Conservation (phyloP, 108 stramenopile species). For the Bacterosira constricta region DNA sequence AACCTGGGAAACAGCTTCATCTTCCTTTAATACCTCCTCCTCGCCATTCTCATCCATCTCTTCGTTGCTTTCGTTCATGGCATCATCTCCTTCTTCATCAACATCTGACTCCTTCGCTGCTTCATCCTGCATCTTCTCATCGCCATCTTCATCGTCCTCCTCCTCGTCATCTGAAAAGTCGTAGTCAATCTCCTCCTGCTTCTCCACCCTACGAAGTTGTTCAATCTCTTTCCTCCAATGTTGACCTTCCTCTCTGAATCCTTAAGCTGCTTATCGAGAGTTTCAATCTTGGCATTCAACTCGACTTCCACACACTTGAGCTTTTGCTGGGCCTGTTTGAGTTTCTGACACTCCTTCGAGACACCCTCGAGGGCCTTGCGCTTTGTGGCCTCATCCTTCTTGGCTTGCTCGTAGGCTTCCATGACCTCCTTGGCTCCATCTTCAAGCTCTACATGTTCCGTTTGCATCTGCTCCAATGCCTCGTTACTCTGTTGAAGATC, state of each 20-base stretch:
- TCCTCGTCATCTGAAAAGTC: constrained; percentile 66
- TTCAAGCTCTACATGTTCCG: constrained; percentile 71
- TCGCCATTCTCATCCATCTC: constrained; percentile 28
- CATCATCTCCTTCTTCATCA: constrained; percentile 35
- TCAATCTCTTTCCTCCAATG: constrained; percentile 76
- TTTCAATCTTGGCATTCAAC: constrained; percentile 72
- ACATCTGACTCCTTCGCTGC: constrained; percentile 37
- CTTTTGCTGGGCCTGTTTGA: constrained; percentile 70
- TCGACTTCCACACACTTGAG: constrained; percentile 82
- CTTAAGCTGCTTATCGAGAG: constrained; percentile 69
- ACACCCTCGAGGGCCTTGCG: constrained; percentile 63
- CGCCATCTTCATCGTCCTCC: constrained; percentile 55
- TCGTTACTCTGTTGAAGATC: constrained; percentile 56
- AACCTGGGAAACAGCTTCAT: not conserved
- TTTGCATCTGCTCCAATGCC: constrained; percentile 58
- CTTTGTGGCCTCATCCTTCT: constrained; percentile 73
- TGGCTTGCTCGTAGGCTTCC: constrained; percentile 77
- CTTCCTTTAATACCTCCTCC: constrained; percentile 14
- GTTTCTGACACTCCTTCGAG: constrained; percentile 65
- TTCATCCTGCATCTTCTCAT: constrained; percentile 36
- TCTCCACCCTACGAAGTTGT: constrained; percentile 56
- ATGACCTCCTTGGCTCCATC: constrained; percentile 67
- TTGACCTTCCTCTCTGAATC: constrained; percentile 61
- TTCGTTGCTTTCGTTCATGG: constrained; percentile 36
- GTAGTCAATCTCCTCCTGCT: constrained; percentile 60